Evolutionary conservation across 768 basidiomycete genomes (phyloP).

Genomic region (Crassisporium funariophilum): DNA sequence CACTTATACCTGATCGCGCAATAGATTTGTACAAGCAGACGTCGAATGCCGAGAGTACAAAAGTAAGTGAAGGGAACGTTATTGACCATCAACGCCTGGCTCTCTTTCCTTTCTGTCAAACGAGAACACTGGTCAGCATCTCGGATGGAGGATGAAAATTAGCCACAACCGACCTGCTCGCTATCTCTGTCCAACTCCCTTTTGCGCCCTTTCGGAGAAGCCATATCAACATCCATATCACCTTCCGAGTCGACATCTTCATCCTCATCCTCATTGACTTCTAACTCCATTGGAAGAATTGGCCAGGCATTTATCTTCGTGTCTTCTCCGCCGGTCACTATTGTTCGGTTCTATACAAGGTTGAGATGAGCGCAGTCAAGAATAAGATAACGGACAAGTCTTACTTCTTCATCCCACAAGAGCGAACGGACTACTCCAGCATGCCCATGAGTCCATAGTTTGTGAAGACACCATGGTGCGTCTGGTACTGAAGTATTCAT

Average conservation of each 20-base stretch:
- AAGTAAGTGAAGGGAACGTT: no score
- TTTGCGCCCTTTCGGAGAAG: conserved; percentile 18
- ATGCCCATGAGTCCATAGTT: conserved; percentile 58
- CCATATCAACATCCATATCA: conserved; percentile 20
- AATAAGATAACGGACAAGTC: conserved; percentile 1
- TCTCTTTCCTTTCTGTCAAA: conserved; percentile 2
- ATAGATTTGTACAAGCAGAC: no score
- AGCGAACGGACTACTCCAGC: conserved; percentile 57
- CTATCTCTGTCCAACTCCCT: conserved; percentile 12
- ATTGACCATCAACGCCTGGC: conserved; percentile 2
- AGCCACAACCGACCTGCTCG: not conserved
- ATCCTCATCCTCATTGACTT: conserved; percentile 4
- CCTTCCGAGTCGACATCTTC: conserved; percentile 13
- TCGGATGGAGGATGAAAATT: not conserved
- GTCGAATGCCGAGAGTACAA: no score
- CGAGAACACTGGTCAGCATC: not conserved
- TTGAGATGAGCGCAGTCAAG: not conserved
- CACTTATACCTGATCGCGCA: no score
- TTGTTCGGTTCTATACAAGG: conserved; percentile 19
- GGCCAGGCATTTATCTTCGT: conserved; percentile 31
- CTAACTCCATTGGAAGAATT: conserved; percentile 13
- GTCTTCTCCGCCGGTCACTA: conserved; percentile 36
- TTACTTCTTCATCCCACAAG: conserved; percentile 57
- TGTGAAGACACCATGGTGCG: conserved; percentile 52
- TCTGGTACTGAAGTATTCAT: conserved; percentile 36